These are phyloP conservation scores for Colletotrichum somersetense DNA, from an alignment of 2,329 filamentous ascomycete genomes.

Conservation along the genomic window DNA sequence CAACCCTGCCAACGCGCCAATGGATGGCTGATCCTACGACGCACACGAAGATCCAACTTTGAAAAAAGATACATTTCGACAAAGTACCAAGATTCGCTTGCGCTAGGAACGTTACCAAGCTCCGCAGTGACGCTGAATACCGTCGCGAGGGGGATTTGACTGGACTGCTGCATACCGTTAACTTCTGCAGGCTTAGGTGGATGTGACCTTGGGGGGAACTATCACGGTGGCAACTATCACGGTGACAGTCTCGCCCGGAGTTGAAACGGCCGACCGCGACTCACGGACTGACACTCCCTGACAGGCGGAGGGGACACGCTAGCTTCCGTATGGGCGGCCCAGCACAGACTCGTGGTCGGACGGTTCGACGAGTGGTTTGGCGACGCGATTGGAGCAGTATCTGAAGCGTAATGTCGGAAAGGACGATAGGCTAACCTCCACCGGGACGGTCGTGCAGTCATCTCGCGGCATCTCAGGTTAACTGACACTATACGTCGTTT, in stretches of 20 bases:
- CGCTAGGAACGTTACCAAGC: background rate
- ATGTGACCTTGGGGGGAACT: conserved; percentile 3
- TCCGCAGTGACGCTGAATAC: conserved; percentile 8
- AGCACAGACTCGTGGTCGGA: conserved; percentile 31
- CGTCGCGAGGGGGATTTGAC: background rate
- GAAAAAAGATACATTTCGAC: conserved; percentile 24
- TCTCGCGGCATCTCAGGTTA: conserved; percentile 3
- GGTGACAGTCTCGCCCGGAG: conserved; percentile 12
- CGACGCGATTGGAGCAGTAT: conserved; percentile 13
- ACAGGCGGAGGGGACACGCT: conserved; percentile 24
- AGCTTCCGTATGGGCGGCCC: conserved; percentile 30
- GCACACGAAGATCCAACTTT: background rate
- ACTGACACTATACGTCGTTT: conserved; percentile 1
- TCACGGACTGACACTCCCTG: conserved; percentile 15
- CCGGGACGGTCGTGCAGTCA: conserved; percentile 3
- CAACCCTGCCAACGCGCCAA: conserved; percentile 26
- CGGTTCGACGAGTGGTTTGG: conserved; percentile 27
- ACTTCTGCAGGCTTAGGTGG: conserved; percentile 8
- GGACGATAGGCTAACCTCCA: background rate
- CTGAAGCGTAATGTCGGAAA: background rate
- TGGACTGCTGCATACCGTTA: conserved; percentile 22
- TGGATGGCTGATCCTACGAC: conserved; percentile 21
- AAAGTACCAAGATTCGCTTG: conserved; percentile 15
- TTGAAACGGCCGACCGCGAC: conserved; percentile 22
- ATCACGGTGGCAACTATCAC: conserved; percentile 21